Conservation (phyloP, 2,329 filamentous ascomycete genomes). For the Phaeophleospora eucalypticola region DNA sequence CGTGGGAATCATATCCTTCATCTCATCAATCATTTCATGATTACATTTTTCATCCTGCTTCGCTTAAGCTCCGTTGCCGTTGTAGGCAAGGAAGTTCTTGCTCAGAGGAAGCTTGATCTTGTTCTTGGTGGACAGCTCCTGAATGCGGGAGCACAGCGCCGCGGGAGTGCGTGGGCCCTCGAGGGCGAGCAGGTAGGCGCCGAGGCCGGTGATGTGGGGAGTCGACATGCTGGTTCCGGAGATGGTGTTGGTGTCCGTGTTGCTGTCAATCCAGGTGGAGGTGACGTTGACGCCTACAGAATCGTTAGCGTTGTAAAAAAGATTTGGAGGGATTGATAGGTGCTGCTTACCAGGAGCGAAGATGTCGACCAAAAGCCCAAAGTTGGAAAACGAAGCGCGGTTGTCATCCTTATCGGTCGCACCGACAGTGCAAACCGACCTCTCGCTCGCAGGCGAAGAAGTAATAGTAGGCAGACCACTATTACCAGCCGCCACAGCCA, state of each 20-base stretch:
- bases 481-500: conserved; percentile 39
- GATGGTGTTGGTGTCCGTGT: conserved; percentile 44
- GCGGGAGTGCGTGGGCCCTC: conserved; percentile 42
- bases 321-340: not conserved
- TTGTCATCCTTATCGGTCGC: conserved; percentile 31
- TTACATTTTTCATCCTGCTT: too few relatives aligned
- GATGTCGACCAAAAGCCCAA: conserved; percentile 37
- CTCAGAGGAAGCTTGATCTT: conserved; percentile 34
- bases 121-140: conserved; percentile 40
- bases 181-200: conserved; percentile 62
- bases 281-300: conserved; percentile 33
- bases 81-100: conserved; percentile 54
- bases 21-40: too few relatives aligned
- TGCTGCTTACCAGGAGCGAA: conserved; percentile 42
- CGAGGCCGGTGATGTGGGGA: conserved; percentile 64
- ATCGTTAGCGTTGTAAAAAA: not conserved
- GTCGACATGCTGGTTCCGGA: conserved; percentile 63
- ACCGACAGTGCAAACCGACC: conserved; percentile 35
- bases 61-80: conserved; percentile 37
- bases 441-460: conserved; percentile 33
- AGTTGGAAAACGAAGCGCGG: conserved; percentile 40
- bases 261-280: conserved; percentile 46
- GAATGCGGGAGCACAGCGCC: conserved; percentile 46
- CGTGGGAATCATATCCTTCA: too few relatives aligned
- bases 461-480: conserved; percentile 29